Evolutionary conservation across 345 rosid species (phyloP), one percentile per base, ranked within the genome.

Genomic region (Populus euphratica): DNA sequence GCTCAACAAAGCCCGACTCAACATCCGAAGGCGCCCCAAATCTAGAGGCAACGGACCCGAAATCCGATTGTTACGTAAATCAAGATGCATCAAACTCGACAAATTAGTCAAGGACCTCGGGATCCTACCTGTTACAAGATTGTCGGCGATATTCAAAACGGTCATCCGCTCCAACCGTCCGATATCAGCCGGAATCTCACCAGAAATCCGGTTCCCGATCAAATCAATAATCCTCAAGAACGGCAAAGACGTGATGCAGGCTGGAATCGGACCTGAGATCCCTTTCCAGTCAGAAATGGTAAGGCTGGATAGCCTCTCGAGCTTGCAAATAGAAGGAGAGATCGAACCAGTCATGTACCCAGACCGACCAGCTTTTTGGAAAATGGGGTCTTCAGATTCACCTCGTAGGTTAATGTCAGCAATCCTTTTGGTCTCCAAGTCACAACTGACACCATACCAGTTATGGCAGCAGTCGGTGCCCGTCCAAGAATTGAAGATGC

Each of bases 381-480:
- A 93, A 14, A 94, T 86, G 8, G 98, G 97, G 65, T 94, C 97
- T 63, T 93, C 90, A 2, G 98, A 91, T 78, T 94, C 97, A 8
- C 98, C 98, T 1, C 98, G 90, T 72, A 95, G 97, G 85, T 86
- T 93, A 35, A 95, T 87, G 81, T 92, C 99, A 14, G 99, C 96
- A 43, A 95, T 96, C 56, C 84, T 89, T 78, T 73, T 77, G 69
- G 91, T 86, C 72, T 88, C 73, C 20, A 73, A 79, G 87, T 95
- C 94, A 73, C 99, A 95, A 85, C 93, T 91, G 68, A 95, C 69
- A 68, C 98, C 99, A 81, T 93, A 88, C 99, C 99, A 93, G 80
- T 85, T 90, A 74, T 82, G 88, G 83, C 99, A 95, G 79, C 99
- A 95, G 88, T 95, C 92, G 66, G 56, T 47, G 29, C 98, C 98